phyloP scores from a whole-genome alignment of 2,329 filamentous ascomycete species.

The Akanthomyces dipterigenus region DNA sequence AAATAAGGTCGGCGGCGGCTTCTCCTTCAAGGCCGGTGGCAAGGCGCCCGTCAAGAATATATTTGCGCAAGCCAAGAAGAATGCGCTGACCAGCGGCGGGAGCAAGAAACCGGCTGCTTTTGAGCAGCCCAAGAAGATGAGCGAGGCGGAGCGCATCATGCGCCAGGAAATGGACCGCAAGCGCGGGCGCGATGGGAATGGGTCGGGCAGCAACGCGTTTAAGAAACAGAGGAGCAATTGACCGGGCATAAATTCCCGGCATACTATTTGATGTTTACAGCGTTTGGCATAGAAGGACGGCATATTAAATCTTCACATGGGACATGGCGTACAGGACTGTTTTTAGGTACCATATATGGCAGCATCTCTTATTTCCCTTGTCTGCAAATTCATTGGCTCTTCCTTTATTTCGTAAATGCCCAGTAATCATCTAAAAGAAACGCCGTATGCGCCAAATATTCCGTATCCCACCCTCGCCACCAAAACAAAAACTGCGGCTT shows the following conservation, averaged over 20 bases:
- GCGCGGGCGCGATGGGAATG: conserved; percentile 43
- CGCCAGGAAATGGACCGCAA: conserved; percentile 73
- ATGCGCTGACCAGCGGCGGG: conserved; percentile 52
- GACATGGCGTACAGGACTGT: not conserved
- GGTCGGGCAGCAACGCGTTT: conserved; percentile 35
- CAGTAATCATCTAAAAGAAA: not conserved
- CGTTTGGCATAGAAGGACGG: not conserved
- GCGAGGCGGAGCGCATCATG: conserved; percentile 84
- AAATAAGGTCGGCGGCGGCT: conserved; percentile 27
- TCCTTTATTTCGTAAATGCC: not conserved
- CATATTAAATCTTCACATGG: not conserved
- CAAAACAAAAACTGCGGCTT: not conserved
- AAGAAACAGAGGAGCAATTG: conserved; percentile 42
- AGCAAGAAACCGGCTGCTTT: conserved; percentile 54
- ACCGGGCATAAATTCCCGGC: not conserved
- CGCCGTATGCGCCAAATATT: not conserved
- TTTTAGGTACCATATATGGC: conserved; percentile 25
- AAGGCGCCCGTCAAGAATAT: conserved; percentile 71
- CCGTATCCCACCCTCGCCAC: not conserved
- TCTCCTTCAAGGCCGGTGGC: conserved; percentile 59
- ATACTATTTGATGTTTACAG: not conserved
- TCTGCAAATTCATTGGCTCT: not conserved
- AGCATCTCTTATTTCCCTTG: conserved; percentile 9
- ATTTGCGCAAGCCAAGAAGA: conserved; percentile 62
- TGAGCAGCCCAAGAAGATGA: conserved; percentile 73